These are phyloP conservation scores for Ogataea pilisensis DNA, from an alignment of 805 yeast genomes.

Conservation along the genomic window DNA sequence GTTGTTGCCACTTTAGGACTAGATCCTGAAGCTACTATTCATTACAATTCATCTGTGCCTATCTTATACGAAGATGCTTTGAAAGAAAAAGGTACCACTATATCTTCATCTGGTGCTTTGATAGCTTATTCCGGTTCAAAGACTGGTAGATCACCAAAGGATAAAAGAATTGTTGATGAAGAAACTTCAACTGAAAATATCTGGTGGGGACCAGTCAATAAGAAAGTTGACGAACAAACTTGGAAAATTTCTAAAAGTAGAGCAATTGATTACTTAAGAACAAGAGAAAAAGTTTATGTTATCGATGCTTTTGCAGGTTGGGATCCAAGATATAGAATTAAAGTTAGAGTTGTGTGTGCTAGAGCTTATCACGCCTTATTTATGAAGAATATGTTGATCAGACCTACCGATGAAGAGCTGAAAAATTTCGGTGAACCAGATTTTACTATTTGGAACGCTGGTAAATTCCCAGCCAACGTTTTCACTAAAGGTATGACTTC, in stretches of 20 bases:
- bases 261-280: conserved; percentile 94
- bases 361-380: conserved; percentile 97
- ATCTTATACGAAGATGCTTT: conserved; percentile 92
- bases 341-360: conserved; percentile 94
- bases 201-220: conserved; percentile 99
- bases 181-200: conserved; percentile 74
- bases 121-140: conserved; percentile 94
- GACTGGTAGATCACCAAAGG: conserved; percentile 98
- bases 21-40: conserved; percentile 59
- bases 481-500: conserved; percentile 98
- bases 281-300: conserved; percentile 89
- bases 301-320: conserved; percentile 98
- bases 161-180: conserved; percentile 96
- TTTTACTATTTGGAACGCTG: conserved; percentile 97
- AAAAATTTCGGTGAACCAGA: conserved; percentile 93
- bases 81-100: conserved; percentile 83
- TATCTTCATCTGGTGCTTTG: conserved; percentile 89
- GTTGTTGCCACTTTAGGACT: conserved; percentile 40
- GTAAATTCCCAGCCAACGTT: conserved; percentile 97
- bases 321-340: conserved; percentile 97
- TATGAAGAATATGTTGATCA: conserved; percentile 97
- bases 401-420: conserved; percentile 89
- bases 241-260: conserved; percentile 96
- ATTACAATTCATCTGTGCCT: conserved; percentile 93
- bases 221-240: conserved; percentile 87